Conservation (phyloP, 2,329 filamentous ascomycete genomes). For the Trichoderma pleuroti region DNA sequence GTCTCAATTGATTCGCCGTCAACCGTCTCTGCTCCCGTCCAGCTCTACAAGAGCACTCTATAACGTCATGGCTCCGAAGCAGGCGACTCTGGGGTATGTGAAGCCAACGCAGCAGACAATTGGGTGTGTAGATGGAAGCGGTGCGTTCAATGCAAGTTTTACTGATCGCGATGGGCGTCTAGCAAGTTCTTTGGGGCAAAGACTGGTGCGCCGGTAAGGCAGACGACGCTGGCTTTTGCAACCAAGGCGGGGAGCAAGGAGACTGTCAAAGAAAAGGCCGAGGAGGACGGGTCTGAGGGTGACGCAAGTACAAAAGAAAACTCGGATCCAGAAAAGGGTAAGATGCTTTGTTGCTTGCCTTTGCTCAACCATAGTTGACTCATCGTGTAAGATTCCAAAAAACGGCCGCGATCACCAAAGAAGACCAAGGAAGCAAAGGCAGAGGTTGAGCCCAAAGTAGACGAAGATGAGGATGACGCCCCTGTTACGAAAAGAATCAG, state of each 20-base stretch:
- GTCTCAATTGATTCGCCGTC: constrained; percentile 14
- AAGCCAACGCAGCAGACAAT: constrained; percentile 69
- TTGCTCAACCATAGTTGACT: neutral
- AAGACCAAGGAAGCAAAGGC: constrained; percentile 1
- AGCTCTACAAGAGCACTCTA: constrained; percentile 14
- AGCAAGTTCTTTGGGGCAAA: constrained; percentile 82
- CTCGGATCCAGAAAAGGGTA: constrained; percentile 39
- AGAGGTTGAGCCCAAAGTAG: constrained; percentile 34
- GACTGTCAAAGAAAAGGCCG: constrained; percentile 29
- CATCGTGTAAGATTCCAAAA: constrained; percentile 40
- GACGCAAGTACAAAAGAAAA: constrained; percentile 37
- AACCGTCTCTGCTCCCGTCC: neutral
- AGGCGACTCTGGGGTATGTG: constrained; percentile 87
- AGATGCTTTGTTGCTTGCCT: neutral
- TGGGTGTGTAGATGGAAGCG: constrained; percentile 50
- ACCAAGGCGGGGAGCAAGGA: constrained; percentile 48
- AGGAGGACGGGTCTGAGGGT: constrained; percentile 23
- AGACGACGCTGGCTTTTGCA: constrained; percentile 75
- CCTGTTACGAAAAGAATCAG: constrained; percentile 58
- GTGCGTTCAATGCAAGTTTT: neutral
- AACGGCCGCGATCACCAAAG: constrained; percentile 37
- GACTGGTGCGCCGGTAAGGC: constrained; percentile 58
- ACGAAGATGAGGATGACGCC: constrained; percentile 54
- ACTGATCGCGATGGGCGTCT: constrained; percentile 13
- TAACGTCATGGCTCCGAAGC: constrained; percentile 57